These are phyloP conservation scores for Backusella westeae DNA, from an alignment of 192 early-diverging fungal species.

Conservation along the genomic window DNA sequence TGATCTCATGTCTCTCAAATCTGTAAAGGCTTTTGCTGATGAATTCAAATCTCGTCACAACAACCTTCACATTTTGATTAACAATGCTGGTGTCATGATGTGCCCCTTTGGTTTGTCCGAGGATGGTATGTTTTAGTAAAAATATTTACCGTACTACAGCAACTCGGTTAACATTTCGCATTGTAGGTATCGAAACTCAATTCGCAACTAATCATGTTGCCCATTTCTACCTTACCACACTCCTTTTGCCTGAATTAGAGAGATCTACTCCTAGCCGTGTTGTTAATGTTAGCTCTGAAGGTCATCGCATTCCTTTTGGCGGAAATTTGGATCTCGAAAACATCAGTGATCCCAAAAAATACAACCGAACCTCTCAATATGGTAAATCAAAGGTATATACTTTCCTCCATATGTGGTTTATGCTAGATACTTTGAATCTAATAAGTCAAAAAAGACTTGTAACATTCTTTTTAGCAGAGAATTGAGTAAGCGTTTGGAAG, in stretches of 20 bases:
- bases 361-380: constrained; percentile 7
- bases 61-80: constrained; percentile 49
- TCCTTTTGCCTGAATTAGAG: constrained; percentile 26
- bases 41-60: constrained; percentile 33
- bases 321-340: constrained; percentile 10
- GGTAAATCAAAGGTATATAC: constrained; percentile 14
- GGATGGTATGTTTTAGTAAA: constrained; percentile 26
- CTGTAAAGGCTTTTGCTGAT: constrained; percentile 37
- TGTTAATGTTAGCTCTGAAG: constrained; percentile 30
- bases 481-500: constrained; percentile 21
- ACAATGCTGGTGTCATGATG: constrained; percentile 65
- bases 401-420: neutral
- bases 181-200: constrained; percentile 50
- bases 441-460: neutral
- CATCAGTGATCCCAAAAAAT: constrained; percentile 22
- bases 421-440: neutral
- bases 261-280: constrained; percentile 23
- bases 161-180: neutral
- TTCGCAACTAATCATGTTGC: constrained; percentile 56
- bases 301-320: constrained; percentile 7
- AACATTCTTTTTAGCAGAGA: constrained; percentile 31
- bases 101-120: constrained; percentile 35
- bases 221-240: constrained; percentile 32
- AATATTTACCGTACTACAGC: neutral
- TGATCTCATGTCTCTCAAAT: constrained; percentile 33